Evolutionary conservation across 2,329 filamentous ascomycete genomes (phyloP).

Genomic region (Rhytidhysteron rufulum): DNA sequence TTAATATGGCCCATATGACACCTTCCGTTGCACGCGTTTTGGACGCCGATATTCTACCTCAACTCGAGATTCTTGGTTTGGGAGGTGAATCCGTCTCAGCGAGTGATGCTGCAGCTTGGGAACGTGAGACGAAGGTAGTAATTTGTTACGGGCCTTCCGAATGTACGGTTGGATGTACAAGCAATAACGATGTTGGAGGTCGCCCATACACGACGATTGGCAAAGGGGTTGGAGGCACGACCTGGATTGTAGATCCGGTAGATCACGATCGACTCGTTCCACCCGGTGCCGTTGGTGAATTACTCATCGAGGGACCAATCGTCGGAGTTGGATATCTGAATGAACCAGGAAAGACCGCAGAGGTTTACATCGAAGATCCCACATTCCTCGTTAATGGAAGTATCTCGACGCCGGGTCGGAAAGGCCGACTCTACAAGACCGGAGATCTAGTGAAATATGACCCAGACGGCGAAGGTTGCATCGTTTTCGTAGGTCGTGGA

Average conservation of each 20-base stretch:
- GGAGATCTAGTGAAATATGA: conserved; percentile 54
- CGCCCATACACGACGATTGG: conserved; percentile 9
- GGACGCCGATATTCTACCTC: conserved; percentile 38
- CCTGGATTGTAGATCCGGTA: conserved; percentile 28
- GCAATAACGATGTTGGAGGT: conserved; percentile 8
- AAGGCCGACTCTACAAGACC: conserved; percentile 54
- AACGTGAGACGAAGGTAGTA: conserved; percentile 33
- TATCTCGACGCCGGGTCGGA: conserved; percentile 16
- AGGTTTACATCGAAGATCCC: conserved; percentile 19
- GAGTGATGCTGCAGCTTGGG: conserved; percentile 38
- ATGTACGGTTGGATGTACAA: conserved; percentile 16
- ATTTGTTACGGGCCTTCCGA: conserved; percentile 47
- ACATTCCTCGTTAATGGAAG: conserved; percentile 1
- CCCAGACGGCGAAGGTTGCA: conserved; percentile 42
- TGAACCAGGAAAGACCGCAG: conserved; percentile 19
- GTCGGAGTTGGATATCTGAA: conserved; percentile 44
- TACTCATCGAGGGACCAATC: conserved; percentile 45
- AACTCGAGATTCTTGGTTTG: conserved; percentile 35
- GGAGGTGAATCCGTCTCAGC: conserved; percentile 41
- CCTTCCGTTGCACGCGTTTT: conserved; percentile 51
- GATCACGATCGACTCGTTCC: conserved; percentile 28
- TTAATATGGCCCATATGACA: conserved; percentile 55
- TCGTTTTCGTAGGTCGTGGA: conserved; percentile 59
- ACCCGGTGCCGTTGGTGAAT: conserved; percentile 46
- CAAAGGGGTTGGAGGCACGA: conserved; percentile 4